Percentiles rank a stretch among this genome's conserved stretches.
Evolutionary conservation across 163 green algal species (phyloP).

Genomic region (Volvox carteri): DNA sequence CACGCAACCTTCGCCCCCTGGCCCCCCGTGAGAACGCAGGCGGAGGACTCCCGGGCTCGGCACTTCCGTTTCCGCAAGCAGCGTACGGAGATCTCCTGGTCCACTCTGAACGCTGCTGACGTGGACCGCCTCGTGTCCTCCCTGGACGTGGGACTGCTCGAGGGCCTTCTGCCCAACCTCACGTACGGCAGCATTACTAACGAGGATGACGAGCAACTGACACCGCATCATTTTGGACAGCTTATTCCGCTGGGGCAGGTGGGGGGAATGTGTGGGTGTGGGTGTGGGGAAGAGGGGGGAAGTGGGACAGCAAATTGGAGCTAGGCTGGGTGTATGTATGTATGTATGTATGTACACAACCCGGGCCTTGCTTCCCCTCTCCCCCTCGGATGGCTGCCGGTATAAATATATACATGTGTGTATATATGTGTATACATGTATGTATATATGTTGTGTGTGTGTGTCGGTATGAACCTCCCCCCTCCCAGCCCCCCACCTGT

Average conservation of each 20-base stretch:
- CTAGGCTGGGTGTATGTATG: too few species aligned
- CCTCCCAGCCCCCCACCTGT: background rate
- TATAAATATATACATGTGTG: background rate
- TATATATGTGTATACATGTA: background rate
- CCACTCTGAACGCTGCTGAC: conserved; percentile 54
- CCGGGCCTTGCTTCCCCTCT: too few species aligned
- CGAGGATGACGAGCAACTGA: conserved; percentile 65
- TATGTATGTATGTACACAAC: too few species aligned
- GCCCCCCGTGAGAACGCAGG: too few species aligned
- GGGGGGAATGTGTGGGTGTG: background rate
- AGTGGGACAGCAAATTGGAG: background rate
- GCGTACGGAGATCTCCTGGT: conserved; percentile 63
- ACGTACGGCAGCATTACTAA: conserved; percentile 58
- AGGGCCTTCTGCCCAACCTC: conserved; percentile 60
- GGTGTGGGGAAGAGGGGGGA: background rate
- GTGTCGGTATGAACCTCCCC: background rate
- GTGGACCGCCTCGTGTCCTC: conserved; percentile 50
- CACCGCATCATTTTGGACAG: conserved; percentile 64
- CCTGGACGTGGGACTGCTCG: conserved; percentile 26
- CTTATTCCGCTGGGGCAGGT: conserved; percentile 64
- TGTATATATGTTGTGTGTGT: background rate
- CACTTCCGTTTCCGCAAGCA: conserved; percentile 71
- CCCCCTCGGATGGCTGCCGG: too few species aligned
- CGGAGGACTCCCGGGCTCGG: conserved; percentile 60
- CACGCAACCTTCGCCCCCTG: too few species aligned